phyloP scores from a whole-genome alignment of 83 land plant species.

The Diphasiastrum complanatum region DNA sequence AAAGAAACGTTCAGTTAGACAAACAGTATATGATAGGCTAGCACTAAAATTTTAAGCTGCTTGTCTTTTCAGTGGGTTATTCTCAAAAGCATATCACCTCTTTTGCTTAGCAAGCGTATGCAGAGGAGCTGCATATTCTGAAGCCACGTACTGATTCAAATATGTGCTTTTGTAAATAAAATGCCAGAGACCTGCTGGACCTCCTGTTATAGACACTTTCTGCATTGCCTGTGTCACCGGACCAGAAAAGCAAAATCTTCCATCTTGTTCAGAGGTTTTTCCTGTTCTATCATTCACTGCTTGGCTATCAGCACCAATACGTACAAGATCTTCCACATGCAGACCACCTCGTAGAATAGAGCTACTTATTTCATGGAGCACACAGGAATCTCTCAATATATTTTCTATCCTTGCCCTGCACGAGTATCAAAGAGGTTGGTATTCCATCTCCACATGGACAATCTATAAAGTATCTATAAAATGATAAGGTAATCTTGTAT shows the following conservation, averaged over 20 bases:
- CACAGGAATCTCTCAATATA: constrained; percentile 76
- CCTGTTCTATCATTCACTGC: not conserved
- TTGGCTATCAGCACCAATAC: not conserved
- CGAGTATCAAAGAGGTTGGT: no score
- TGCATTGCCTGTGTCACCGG: constrained; percentile 27
- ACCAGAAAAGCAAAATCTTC: constrained; percentile 16
- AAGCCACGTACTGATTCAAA: constrained; percentile 89
- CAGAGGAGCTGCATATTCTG: constrained; percentile 81
- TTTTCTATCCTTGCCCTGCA: constrained; percentile 74
- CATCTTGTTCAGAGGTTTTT: no score
- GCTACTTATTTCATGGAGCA: constrained; percentile 70
- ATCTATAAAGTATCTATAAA: no score
- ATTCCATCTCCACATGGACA: no score
- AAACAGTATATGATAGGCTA: not conserved
- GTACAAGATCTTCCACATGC: constrained; percentile 65
- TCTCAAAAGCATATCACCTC: constrained; percentile 62
- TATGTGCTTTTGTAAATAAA: constrained; percentile 81
- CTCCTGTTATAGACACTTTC: constrained; percentile 46
- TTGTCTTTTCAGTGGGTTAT: no score
- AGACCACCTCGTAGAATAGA: constrained; percentile 74
- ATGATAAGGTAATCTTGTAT: not conserved
- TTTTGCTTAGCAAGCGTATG: constrained; percentile 55
- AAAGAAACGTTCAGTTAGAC: no score
- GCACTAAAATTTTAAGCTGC: not conserved
- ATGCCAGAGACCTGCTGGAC: constrained; percentile 96